These are phyloP conservation scores for Penstemon eatonii DNA, from an alignment of 257 asterid species.

Conservation along the genomic window DNA sequence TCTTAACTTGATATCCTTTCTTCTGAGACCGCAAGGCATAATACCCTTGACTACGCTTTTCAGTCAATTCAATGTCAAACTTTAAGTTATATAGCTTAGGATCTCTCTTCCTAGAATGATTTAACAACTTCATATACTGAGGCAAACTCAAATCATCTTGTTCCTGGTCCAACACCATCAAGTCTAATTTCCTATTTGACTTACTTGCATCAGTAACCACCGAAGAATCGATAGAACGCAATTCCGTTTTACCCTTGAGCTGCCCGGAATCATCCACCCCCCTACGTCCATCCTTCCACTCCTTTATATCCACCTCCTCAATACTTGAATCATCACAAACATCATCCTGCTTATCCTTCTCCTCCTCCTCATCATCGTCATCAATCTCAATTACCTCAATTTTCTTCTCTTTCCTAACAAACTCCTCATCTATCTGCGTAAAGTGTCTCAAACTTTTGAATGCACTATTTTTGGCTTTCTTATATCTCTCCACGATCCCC, in stretches of 20 bases:
- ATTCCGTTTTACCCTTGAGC: conserved; percentile 26
- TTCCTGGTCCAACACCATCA: conserved; percentile 32
- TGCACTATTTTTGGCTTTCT: conserved; percentile 27
- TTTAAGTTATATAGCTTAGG: conserved; percentile 26
- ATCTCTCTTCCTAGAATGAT: conserved; percentile 31
- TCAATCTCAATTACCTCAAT: conserved; percentile 50
- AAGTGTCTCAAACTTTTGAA: conserved; percentile 30
- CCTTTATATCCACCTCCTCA: conserved; percentile 37
- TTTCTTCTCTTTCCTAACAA: conserved; percentile 25
- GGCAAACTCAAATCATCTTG: conserved; percentile 28
- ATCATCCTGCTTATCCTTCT: conserved; percentile 27
- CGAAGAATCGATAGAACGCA: conserved; percentile 44
- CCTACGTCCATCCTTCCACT: conserved; percentile 28
- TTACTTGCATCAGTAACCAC: conserved; percentile 35
- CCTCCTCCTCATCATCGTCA: conserved; percentile 30
- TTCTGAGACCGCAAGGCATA: conserved; percentile 38
- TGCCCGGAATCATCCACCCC: conserved; percentile 31
- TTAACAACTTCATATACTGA: conserved; percentile 34
- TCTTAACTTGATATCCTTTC: conserved; percentile 43
- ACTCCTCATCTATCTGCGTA: conserved; percentile 23
- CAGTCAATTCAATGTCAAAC: conserved; percentile 37
- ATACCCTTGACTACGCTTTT: conserved; percentile 25
- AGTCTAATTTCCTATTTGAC: conserved; percentile 36
- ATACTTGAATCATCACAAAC: conserved; percentile 34
- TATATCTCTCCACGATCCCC: background rate